phyloP scores from a whole-genome alignment of 768 basidiomycete genomes.

The Cyclocybe cylindracea region DNA sequence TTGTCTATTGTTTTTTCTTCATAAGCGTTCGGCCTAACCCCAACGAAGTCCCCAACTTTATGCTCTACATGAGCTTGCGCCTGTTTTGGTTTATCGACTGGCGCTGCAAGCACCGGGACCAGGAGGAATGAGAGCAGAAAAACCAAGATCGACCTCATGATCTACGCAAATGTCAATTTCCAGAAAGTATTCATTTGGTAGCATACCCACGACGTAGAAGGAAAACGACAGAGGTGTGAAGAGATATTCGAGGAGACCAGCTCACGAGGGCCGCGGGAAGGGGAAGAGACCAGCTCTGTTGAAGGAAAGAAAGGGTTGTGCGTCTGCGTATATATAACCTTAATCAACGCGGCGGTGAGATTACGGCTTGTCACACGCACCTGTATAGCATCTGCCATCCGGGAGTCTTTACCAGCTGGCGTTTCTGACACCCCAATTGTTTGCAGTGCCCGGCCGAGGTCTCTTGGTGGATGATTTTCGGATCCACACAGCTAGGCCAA shows the following conservation, averaged over 20 bases:
- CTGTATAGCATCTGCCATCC: not conserved
- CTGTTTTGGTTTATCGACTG: not conserved
- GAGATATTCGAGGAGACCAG: slow-evolving; percentile 14
- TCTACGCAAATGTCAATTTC: not conserved
- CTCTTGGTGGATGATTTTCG: no score
- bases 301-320: not conserved
- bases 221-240: not conserved
- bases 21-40: slow-evolving; percentile 16
- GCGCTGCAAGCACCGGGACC: not conserved
- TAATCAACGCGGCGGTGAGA: not conserved
- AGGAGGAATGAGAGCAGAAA: slow-evolving; percentile 2
- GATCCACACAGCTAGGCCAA: no score
- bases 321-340: slow-evolving; percentile 9
- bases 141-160: not conserved
- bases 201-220: not conserved
- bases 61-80: slow-evolving; percentile 2
- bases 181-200: not conserved
- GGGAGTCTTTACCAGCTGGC: no score
- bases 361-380: not conserved
- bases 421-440: no score
- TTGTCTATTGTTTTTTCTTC: slow-evolving; percentile 9
- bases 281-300: slow-evolving; percentile 24
- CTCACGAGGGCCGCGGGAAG: slow-evolving; percentile 8
- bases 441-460: no score
- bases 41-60: slow-evolving; percentile 16